Base-by-base conservation (phyloP, 805 yeast species). In the Candida adriatica region DNA sequence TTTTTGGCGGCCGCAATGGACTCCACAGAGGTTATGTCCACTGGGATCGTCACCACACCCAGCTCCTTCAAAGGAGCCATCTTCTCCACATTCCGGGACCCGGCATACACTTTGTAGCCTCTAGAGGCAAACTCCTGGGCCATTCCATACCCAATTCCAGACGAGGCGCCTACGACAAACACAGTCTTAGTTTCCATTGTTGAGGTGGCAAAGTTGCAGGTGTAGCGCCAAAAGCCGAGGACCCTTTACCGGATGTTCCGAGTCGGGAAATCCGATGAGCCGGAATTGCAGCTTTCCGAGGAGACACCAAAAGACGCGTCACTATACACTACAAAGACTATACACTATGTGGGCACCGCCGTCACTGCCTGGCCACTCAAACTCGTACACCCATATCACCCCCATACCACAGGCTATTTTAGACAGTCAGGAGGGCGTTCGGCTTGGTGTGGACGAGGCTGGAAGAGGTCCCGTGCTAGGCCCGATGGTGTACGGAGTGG, bases 381-480 rank as follows among this genome's bases (percentile, higher is more conserved):
- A 66, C 11, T 62, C 82, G 5, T 51, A 67, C 10, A 68, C 83
- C 0, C 72, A 64, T 45, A 59, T 55, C 25, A 66, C 83, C 0
- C 59, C 56, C 0, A 56, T 78, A 2, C 87, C 87, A 1, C 30
- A 26, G 3, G 38, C 27, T 7, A 51, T 73, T 13, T 20, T 33
- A 9, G 37, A 59, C 24, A 59, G 63, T 2, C 36, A 43, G 2
- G 61, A 56, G 9, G 62, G 68, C 1, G 68, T 78, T 2, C 55
- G 64, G 4, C 57, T 92, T 8, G 99, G 99, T 1, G 95, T 92
- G 1, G 99, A 92, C 56, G 99, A 92, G 54, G 99, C 99, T 0
- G 99, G 99, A 1, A 68, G 99, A 43, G 99, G 99, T 0, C 99
- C 99, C 0, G 96, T 94, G 0, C 49, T 94, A 24, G 98, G 98